A percentile compares a stretch with the other conserved stretches of the same genome.
Conservation (phyloP, 2,329 filamentous ascomycete genomes). For the Neopestalotiopsis sp. region DNA sequence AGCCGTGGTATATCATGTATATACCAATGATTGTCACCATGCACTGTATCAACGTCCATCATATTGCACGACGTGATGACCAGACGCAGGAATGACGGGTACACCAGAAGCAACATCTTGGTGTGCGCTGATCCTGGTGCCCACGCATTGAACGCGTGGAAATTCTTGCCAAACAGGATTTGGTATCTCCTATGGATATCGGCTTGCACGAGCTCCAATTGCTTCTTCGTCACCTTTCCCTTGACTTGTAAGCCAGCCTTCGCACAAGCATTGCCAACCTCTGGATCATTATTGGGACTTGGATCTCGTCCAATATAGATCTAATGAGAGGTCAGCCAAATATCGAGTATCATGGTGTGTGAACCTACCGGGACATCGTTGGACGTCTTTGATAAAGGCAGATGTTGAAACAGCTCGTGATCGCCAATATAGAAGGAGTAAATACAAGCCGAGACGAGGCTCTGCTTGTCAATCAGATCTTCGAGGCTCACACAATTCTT, state of each 20-base stretch:
- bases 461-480: slow-evolving; percentile 29
- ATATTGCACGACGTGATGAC: slow-evolving; percentile 35
- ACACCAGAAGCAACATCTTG: slow-evolving; percentile 31
- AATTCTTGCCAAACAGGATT: slow-evolving; percentile 27
- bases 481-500: slow-evolving; percentile 31
- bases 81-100: slow-evolving; percentile 29
- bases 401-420: slow-evolving; percentile 27
- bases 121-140: slow-evolving; percentile 28
- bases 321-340: neutral
- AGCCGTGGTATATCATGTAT: slow-evolving; percentile 32
- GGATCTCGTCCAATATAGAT: neutral
- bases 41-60: slow-evolving; percentile 31
- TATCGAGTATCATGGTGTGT: neutral
- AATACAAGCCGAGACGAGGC: slow-evolving; percentile 31
- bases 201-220: neutral
- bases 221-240: slow-evolving; percentile 22
- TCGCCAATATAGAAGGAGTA: slow-evolving; percentile 31
- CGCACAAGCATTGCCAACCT: slow-evolving; percentile 14
- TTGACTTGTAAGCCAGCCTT: slow-evolving; percentile 22
- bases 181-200: slow-evolving; percentile 23
- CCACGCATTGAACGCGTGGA: slow-evolving; percentile 31
- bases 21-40: slow-evolving; percentile 34
- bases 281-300: neutral
- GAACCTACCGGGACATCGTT: slow-evolving; percentile 26
- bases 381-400: slow-evolving; percentile 25